Evolutionary conservation across 805 yeast genomes (phyloP).

Genomic region (Kodamaea fukazawae): DNA sequence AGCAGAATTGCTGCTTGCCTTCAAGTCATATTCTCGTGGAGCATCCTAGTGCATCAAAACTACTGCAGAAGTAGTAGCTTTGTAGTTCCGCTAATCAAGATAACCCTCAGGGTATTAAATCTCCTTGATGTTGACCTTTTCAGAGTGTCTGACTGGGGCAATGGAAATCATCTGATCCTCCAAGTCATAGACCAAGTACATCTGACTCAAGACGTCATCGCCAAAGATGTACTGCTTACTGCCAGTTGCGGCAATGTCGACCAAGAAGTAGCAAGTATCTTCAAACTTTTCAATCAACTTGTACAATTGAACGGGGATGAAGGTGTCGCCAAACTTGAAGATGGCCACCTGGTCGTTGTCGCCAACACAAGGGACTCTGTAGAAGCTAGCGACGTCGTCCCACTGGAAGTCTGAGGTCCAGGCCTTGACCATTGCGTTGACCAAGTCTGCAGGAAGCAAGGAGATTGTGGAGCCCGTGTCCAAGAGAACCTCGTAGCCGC

Average conservation of each 20-base stretch:
- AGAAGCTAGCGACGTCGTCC: constrained; percentile 7
- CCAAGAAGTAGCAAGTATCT: constrained; percentile 9
- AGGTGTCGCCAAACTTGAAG: constrained; percentile 7
- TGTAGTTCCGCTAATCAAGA: no score
- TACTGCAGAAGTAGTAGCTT: no score
- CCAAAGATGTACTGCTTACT: constrained; percentile 39
- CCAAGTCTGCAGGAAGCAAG: constrained; percentile 7
- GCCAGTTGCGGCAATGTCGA: constrained; percentile 1
- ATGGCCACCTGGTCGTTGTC: constrained; percentile 1
- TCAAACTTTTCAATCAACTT: constrained; percentile 7
- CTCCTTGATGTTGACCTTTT: constrained; percentile 32
- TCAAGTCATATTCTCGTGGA: no score
- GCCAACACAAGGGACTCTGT: constrained; percentile 8
- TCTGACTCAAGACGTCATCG: constrained; percentile 59
- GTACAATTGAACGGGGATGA: constrained; percentile 7
- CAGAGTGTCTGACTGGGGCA: constrained; percentile 24
- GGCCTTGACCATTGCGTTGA: constrained; percentile 6
- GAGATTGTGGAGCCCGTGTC: constrained; percentile 10
- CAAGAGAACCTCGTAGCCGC: constrained; percentile 8
- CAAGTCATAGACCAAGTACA: constrained; percentile 61
- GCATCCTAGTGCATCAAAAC: no score
- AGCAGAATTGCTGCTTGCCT: no score
- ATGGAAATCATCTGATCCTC: constrained; percentile 54
- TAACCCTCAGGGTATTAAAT: no score
- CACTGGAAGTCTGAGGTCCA: constrained; percentile 6